Conservation (phyloP, 1,139 yeast genomes). For the Yamadazyma siamensis region DNA sequence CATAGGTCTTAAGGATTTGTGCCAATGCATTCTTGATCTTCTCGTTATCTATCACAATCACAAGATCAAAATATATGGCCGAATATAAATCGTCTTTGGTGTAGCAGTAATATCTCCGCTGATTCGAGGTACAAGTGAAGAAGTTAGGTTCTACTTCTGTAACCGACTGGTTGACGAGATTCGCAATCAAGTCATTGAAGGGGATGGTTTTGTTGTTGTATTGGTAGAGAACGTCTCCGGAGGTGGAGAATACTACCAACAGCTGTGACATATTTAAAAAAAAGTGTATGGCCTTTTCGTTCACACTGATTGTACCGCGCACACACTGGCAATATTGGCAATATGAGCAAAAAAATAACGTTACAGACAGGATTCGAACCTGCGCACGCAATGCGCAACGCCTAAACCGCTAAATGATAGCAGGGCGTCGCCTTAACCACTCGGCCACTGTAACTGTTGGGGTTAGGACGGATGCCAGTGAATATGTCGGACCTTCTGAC, state of each 20-base stretch:
- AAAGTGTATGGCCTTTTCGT: not conserved
- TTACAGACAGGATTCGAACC: slow-evolving; percentile 89
- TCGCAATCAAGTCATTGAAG: slow-evolving; percentile 38
- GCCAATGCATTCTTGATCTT: slow-evolving; percentile 31
- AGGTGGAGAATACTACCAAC: slow-evolving; percentile 34
- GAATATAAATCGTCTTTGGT: slow-evolving; percentile 29
- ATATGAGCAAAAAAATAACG: slow-evolving; percentile 41
- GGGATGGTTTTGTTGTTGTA: slow-evolving; percentile 35
- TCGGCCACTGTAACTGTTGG: slow-evolving; percentile 73
- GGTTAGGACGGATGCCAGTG: not conserved
- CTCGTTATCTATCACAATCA: slow-evolving; percentile 40
- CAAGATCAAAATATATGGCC: slow-evolving; percentile 40
- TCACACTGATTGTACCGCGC: too few relatives aligned
- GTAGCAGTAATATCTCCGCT: slow-evolving; percentile 36
- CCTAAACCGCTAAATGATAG: slow-evolving; percentile 42
- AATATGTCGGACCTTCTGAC: not conserved
- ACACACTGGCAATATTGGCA: too few relatives aligned
- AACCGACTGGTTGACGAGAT: slow-evolving; percentile 36
- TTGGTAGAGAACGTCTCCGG: slow-evolving; percentile 39
- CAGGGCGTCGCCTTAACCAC: slow-evolving; percentile 90
- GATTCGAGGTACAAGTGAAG: slow-evolving; percentile 29
- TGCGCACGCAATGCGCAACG: slow-evolving; percentile 84
- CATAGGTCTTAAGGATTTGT: slow-evolving; percentile 35
- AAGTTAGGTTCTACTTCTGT: slow-evolving; percentile 33
- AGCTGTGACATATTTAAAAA: slow-evolving; percentile 25